These are phyloP conservation scores for Thamnidium elegans DNA, from an alignment of 192 early-diverging fungal genomes.

Conservation along the genomic window DNA sequence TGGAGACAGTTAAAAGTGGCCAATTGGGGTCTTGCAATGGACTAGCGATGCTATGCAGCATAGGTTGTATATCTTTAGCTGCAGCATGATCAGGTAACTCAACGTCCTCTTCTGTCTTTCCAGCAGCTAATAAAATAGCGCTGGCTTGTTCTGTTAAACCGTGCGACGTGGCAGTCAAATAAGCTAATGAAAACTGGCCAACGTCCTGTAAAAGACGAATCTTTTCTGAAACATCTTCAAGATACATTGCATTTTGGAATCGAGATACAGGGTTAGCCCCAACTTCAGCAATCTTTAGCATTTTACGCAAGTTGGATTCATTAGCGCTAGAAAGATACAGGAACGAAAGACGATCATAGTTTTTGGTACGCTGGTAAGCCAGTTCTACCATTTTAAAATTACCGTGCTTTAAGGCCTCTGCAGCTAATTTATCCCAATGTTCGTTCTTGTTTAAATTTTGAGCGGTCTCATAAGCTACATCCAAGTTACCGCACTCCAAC, in stretches of 20 bases:
- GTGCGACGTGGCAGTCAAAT: conserved; percentile 86
- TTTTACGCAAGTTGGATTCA: conserved; percentile 85
- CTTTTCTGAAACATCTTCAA: conserved; percentile 92
- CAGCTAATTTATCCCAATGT: conserved; percentile 86
- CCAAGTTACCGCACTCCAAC: conserved; percentile 94
- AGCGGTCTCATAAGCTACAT: conserved; percentile 93
- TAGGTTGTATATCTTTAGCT: conserved; percentile 47
- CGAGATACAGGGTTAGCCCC: conserved; percentile 83
- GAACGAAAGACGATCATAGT: conserved; percentile 93
- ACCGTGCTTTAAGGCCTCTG: conserved; percentile 88
- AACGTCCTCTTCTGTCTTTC: conserved; percentile 61
- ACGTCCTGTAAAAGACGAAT: conserved; percentile 78
- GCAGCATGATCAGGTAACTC: conserved; percentile 37
- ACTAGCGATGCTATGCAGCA: conserved; percentile 70
- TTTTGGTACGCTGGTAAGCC: conserved; percentile 87
- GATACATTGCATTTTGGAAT: conserved; percentile 88
- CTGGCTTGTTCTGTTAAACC: conserved; percentile 85
- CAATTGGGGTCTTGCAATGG: conserved; percentile 81
- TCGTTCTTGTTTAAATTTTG: conserved; percentile 85
- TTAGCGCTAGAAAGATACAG: conserved; percentile 93
- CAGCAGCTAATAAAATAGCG: conserved; percentile 72
- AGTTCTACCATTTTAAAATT: conserved; percentile 87
- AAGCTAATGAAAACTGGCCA: conserved; percentile 89
- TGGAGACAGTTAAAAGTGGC: conserved; percentile 86
- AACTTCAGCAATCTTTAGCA: conserved; percentile 91